These are phyloP conservation scores for Agroathelia rolfsii DNA, from an alignment of 1,284 basidiomycete species.

Conservation along the genomic window DNA sequence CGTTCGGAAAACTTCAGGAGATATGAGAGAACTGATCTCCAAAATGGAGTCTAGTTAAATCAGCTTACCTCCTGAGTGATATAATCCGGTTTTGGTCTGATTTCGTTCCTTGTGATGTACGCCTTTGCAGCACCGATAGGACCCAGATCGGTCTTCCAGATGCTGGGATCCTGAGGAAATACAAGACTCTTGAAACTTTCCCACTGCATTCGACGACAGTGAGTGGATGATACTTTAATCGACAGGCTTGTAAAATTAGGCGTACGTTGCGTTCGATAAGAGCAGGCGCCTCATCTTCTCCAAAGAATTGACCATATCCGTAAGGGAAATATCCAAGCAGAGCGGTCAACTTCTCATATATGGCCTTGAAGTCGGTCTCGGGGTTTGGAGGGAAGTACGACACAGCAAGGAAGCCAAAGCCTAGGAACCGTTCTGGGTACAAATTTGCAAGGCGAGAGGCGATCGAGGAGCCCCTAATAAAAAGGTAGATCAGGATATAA, in stretches of 20 bases:
- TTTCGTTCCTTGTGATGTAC: constrained; percentile 18
- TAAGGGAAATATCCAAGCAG: constrained; percentile 20
- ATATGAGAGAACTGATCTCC: constrained; percentile 1
- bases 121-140: constrained; percentile 21
- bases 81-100: constrained; percentile 19
- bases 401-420: constrained; percentile 18
- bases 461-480: constrained; percentile 25
- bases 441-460: constrained; percentile 20
- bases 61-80: constrained; percentile 21
- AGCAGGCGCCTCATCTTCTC: constrained; percentile 16
- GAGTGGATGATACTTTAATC: constrained; percentile 2
- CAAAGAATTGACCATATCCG: constrained; percentile 33
- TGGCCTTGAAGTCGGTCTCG: constrained; percentile 18
- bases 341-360: constrained; percentile 17
- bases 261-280: constrained; percentile 22
- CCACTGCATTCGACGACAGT: constrained; percentile 18
- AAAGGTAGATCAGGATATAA: constrained; percentile 8
- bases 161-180: constrained; percentile 22
- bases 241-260: constrained; percentile 5
- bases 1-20: constrained; percentile 8
- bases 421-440: constrained; percentile 20
- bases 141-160: constrained; percentile 24
- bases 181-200: constrained; percentile 22
- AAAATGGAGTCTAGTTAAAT: not conserved
- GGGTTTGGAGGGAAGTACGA: constrained; percentile 22